A percentile compares a stretch with the other conserved stretches of the same genome.
phyloP scores from a whole-genome alignment of 805 yeast species.

The Candida lessepsii region DNA sequence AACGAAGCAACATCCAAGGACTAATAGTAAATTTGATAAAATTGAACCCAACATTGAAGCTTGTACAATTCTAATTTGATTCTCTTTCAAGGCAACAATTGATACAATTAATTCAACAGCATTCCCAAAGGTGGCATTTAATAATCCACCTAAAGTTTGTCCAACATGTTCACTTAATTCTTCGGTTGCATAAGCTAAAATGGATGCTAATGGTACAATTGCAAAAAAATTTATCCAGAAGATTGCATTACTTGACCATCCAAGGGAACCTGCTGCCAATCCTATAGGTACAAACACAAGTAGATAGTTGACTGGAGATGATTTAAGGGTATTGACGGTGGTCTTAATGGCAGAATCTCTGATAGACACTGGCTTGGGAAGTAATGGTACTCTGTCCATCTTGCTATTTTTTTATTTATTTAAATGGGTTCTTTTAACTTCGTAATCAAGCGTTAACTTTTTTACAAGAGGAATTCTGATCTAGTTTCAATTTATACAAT shows the following conservation, averaged over 20 bases:
- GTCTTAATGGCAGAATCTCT: slow-evolving; percentile 16
- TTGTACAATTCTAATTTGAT: slow-evolving; percentile 91
- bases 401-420: background rate
- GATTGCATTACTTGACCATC: slow-evolving; percentile 51
- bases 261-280: slow-evolving; percentile 61
- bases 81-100: slow-evolving; percentile 78
- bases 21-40: slow-evolving; percentile 81
- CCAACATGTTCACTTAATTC: slow-evolving; percentile 86
- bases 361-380: slow-evolving; percentile 1
- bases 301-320: slow-evolving; percentile 74
- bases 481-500: no score
- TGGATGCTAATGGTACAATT: slow-evolving; percentile 87
- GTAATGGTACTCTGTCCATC: slow-evolving; percentile 5
- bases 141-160: slow-evolving; percentile 86
- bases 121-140: slow-evolving; percentile 96
- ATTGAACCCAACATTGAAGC: slow-evolving; percentile 97
- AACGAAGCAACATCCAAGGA: slow-evolving; percentile 91
- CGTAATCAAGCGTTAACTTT: no score
- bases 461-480: no score
- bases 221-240: slow-evolving; percentile 83
- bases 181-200: slow-evolving; percentile 90
- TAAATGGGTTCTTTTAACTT: no score
- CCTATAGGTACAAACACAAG: slow-evolving; percentile 90
- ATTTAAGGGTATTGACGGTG: slow-evolving; percentile 32
- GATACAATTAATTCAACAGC: slow-evolving; percentile 97